A percentile compares a stretch with the other conserved stretches of the same genome.
Evolutionary conservation across 768 basidiomycete species (phyloP).

Genomic region (Tricholoma sp.): DNA sequence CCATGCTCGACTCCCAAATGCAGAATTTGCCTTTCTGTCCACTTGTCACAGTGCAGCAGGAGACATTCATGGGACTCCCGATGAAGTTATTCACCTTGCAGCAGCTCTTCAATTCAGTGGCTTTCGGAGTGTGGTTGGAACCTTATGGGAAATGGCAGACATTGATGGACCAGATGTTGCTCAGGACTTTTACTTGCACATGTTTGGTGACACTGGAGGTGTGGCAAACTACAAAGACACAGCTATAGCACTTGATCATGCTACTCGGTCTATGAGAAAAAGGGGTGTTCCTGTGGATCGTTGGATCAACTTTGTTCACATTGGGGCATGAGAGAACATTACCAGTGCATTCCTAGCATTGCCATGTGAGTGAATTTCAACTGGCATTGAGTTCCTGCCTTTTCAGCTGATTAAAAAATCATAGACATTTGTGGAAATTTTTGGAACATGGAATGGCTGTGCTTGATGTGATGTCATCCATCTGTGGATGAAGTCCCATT

Average conservation of each 20-base stretch:
- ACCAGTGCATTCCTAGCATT: too few relatives aligned
- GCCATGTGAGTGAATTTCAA: too few relatives aligned
- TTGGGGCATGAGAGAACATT: background rate
- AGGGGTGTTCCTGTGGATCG: background rate
- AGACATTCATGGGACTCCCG: too few relatives aligned
- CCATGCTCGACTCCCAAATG: background rate
- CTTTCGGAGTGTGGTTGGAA: slow-evolving; percentile 24
- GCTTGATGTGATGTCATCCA: too few relatives aligned
- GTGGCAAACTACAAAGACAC: background rate
- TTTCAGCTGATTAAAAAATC: too few relatives aligned
- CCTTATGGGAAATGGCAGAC: slow-evolving; percentile 9
- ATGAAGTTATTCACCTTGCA: slow-evolving; percentile 28
- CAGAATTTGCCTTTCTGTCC: background rate
- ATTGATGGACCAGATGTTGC: background rate
- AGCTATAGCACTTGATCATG: background rate
- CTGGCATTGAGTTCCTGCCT: too few relatives aligned
- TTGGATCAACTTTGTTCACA: slow-evolving; percentile 1
- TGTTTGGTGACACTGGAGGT: background rate
- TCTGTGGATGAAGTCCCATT: too few relatives aligned
- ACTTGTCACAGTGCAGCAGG: background rate
- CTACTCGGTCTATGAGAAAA: background rate
- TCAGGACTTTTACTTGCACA: background rate
- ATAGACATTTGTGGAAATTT: too few relatives aligned
- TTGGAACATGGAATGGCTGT: too few relatives aligned
- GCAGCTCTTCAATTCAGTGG: slow-evolving; percentile 30